Conservation (phyloP, 768 basidiomycete genomes). For the Lactifluus volemus region DNA sequence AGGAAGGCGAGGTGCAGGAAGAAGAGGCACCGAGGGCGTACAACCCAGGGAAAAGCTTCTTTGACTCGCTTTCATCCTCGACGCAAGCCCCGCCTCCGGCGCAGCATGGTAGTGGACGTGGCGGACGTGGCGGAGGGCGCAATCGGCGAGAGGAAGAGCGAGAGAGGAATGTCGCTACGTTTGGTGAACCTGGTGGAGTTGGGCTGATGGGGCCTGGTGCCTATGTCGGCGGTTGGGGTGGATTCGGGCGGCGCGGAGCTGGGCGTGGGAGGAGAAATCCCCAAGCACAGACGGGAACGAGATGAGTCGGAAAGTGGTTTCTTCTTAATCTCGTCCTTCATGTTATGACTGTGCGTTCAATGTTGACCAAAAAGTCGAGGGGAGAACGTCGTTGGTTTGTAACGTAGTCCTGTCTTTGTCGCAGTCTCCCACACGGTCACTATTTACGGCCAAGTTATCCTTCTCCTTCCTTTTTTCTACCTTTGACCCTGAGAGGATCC, state of each 20-base stretch:
- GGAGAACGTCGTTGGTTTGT: not conserved
- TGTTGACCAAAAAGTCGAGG: not conserved
- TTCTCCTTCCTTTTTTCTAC: not conserved
- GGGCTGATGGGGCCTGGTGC: constrained; percentile 71
- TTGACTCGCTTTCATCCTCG: constrained; percentile 57
- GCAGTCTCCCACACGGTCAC: not conserved
- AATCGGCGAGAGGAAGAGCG: constrained; percentile 76
- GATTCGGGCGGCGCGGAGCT: constrained; percentile 46
- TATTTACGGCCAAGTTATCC: not conserved
- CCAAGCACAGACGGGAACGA: constrained; percentile 19
- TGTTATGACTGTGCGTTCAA: not conserved
- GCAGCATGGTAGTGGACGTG: constrained; percentile 37
- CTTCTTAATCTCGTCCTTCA: not conserved
- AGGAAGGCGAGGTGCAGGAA: constrained; percentile 29
- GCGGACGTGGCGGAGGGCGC: constrained; percentile 44
- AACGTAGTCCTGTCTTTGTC: not conserved
- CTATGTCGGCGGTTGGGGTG: constrained; percentile 74
- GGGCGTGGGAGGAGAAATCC: constrained; percentile 33
- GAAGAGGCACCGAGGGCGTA: constrained; percentile 43
- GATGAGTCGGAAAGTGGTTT: not conserved
- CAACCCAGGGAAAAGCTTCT: constrained; percentile 73
- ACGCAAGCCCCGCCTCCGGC: constrained; percentile 28
- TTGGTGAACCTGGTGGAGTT: constrained; percentile 77
- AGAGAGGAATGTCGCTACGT: constrained; percentile 78
- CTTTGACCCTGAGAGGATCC: not conserved